Evolutionary conservation across 345 rosid species (phyloP).

Genomic region (Firmiana major): DNA sequence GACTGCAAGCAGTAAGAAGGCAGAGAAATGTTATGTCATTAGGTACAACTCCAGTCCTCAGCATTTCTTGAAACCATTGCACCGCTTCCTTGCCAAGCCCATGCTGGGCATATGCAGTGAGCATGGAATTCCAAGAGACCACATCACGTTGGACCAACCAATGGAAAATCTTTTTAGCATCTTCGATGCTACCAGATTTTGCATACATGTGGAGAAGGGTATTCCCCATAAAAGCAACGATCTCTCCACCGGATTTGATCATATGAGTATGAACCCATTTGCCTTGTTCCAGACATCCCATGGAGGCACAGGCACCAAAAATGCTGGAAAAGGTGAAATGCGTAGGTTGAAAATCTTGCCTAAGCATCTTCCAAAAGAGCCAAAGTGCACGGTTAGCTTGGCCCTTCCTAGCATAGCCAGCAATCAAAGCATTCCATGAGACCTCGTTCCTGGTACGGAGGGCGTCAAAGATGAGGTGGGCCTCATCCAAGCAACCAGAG

Average conservation of each 20-base stretch:
- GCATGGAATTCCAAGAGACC: slow-evolving; percentile 51
- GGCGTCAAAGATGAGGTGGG: slow-evolving; percentile 28
- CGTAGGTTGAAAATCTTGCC: slow-evolving; percentile 34
- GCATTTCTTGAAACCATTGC: slow-evolving; percentile 34
- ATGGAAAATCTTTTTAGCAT: slow-evolving; percentile 41
- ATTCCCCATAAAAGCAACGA: slow-evolving; percentile 40
- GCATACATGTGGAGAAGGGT: slow-evolving; percentile 54
- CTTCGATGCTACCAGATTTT: slow-evolving; percentile 46
- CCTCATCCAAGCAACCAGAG: slow-evolving; percentile 37
- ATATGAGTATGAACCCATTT: slow-evolving; percentile 51
- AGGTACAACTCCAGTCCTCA: slow-evolving; percentile 33
- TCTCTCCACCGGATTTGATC: slow-evolving; percentile 41
- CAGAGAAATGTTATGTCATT: slow-evolving; percentile 50
- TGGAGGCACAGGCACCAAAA: slow-evolving; percentile 36
- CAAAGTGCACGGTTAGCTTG: slow-evolving; percentile 34
- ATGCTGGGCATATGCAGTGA: slow-evolving; percentile 44
- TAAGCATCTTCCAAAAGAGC: slow-evolving; percentile 36
- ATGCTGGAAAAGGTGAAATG: slow-evolving; percentile 40
- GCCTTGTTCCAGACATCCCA: slow-evolving; percentile 50
- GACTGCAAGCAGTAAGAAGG: slow-evolving; percentile 56
- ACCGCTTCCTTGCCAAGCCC: slow-evolving; percentile 39
- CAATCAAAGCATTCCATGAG: slow-evolving; percentile 63
- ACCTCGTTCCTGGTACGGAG: slow-evolving; percentile 42
- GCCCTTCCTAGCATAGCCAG: slow-evolving; percentile 43
- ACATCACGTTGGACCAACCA: slow-evolving; percentile 32